Conservation (phyloP, 352 stramenopile genomes). For the Phytopythium aichiense region DNA sequence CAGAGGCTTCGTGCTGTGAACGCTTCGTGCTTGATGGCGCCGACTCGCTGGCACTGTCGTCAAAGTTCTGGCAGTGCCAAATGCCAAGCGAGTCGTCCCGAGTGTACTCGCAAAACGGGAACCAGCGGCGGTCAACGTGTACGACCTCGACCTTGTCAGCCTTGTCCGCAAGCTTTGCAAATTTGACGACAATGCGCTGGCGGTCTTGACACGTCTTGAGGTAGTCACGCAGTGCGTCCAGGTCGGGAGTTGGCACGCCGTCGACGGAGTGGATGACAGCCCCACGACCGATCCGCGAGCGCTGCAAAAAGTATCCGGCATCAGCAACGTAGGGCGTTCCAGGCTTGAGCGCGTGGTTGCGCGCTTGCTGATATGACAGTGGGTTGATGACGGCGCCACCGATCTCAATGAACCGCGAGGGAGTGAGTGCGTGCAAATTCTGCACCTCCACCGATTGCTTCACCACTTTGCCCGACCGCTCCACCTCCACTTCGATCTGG, state of each 20-base stretch:
- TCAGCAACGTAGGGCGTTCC: slow-evolving; percentile 82
- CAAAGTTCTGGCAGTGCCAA: slow-evolving; percentile 75
- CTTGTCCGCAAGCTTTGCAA: slow-evolving; percentile 70
- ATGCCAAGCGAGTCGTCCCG: slow-evolving; percentile 74
- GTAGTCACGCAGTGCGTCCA: slow-evolving; percentile 84
- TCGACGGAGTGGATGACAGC: slow-evolving; percentile 88
- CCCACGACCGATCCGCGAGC: slow-evolving; percentile 77
- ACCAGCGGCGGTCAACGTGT: slow-evolving; percentile 90
- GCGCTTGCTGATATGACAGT: slow-evolving; percentile 88
- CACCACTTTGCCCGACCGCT: slow-evolving; percentile 72
- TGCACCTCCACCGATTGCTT: slow-evolving; percentile 63
- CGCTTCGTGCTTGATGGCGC: background rate
- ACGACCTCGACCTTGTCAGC: slow-evolving; percentile 82
- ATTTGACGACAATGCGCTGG: slow-evolving; percentile 84
- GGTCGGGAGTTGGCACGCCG: slow-evolving; percentile 73
- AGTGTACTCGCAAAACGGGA: slow-evolving; percentile 81
- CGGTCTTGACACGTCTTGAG: slow-evolving; percentile 71
- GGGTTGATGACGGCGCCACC: slow-evolving; percentile 86
- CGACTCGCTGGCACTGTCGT: slow-evolving; percentile 11
- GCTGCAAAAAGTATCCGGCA: slow-evolving; percentile 88
- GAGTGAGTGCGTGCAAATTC: slow-evolving; percentile 84
- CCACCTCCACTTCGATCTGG: slow-evolving; percentile 76
- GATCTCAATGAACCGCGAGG: slow-evolving; percentile 84
- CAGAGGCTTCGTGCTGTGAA: background rate
- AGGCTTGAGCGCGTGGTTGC: slow-evolving; percentile 71